phyloP scores from a whole-genome alignment of 345 rosid species.

The Firmiana major region DNA sequence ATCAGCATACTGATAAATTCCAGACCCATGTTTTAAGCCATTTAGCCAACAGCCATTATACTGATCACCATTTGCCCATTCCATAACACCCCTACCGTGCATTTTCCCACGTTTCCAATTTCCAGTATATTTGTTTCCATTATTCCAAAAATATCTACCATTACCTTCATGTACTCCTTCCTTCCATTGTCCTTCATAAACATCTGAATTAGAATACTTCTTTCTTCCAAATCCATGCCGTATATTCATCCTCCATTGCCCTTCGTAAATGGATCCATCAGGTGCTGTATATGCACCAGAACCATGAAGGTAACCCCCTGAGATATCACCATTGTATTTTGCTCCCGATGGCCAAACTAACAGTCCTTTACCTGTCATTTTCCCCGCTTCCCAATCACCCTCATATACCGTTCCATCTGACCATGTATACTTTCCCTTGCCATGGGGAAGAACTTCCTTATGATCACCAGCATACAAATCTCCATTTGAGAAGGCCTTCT shows the following conservation, averaged over 20 bases:
- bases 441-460: slow-evolving; percentile 61
- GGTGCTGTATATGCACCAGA: slow-evolving; percentile 54
- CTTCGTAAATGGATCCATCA: slow-evolving; percentile 61
- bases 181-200: slow-evolving; percentile 86
- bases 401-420: slow-evolving; percentile 63
- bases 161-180: slow-evolving; percentile 83
- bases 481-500: slow-evolving; percentile 55
- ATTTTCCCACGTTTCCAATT: slow-evolving; percentile 77
- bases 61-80: slow-evolving; percentile 79
- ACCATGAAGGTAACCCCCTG: slow-evolving; percentile 90
- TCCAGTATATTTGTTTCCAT: slow-evolving; percentile 78
- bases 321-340: slow-evolving; percentile 78
- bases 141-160: slow-evolving; percentile 77
- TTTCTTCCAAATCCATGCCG: slow-evolving; percentile 82
- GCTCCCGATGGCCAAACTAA: slow-evolving; percentile 74
- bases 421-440: slow-evolving; percentile 81
- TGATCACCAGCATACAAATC: slow-evolving; percentile 63
- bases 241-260: slow-evolving; percentile 86
- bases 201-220: slow-evolving; percentile 59
- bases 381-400: slow-evolving; percentile 88
- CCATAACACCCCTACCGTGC: slow-evolving; percentile 87
- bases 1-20: slow-evolving; percentile 75
- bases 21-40: slow-evolving; percentile 75
- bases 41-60: slow-evolving; percentile 81
- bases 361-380: slow-evolving; percentile 76